phyloP scores from a whole-genome alignment of 176 grass and related monocot genomes.

The Rhynchospora pubera region DNA sequence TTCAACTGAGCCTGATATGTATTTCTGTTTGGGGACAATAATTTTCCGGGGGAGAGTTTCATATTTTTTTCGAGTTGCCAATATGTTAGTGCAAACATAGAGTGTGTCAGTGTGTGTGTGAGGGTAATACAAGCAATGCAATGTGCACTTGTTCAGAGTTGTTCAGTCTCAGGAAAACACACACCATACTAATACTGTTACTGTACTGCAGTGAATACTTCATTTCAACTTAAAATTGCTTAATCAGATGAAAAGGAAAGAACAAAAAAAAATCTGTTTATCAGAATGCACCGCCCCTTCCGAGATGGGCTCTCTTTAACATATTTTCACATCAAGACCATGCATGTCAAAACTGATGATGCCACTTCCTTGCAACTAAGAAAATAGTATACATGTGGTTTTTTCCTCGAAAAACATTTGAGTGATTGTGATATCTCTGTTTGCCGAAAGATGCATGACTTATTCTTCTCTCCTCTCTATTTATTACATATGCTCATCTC shows the following conservation, averaged over 20 bases:
- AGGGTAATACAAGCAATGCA: background rate
- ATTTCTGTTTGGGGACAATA: too few species aligned
- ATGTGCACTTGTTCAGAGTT: background rate
- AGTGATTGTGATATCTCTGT: conserved; percentile 1
- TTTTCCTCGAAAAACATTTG: conserved; percentile 5
- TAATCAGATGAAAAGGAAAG: background rate
- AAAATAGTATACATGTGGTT: background rate
- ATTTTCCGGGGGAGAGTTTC: too few species aligned
- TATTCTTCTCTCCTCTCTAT: background rate
- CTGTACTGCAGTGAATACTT: background rate
- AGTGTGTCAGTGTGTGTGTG: too few species aligned
- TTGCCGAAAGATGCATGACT: background rate
- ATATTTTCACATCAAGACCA: conserved; percentile 3
- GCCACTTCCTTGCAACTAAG: background rate
- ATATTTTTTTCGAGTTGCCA: too few species aligned
- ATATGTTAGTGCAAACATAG: too few species aligned
- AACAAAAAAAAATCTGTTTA: background rate
- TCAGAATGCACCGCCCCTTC: background rate
- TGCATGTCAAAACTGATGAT: background rate
- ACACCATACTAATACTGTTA: background rate
- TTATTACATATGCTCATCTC: background rate
- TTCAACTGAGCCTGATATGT: too few species aligned
- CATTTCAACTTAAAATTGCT: background rate
- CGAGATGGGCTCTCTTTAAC: background rate
- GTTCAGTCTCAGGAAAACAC: background rate